Conservation (phyloP, 2,329 filamentous ascomycete genomes). For the Aspergillus amoenus region DNA sequence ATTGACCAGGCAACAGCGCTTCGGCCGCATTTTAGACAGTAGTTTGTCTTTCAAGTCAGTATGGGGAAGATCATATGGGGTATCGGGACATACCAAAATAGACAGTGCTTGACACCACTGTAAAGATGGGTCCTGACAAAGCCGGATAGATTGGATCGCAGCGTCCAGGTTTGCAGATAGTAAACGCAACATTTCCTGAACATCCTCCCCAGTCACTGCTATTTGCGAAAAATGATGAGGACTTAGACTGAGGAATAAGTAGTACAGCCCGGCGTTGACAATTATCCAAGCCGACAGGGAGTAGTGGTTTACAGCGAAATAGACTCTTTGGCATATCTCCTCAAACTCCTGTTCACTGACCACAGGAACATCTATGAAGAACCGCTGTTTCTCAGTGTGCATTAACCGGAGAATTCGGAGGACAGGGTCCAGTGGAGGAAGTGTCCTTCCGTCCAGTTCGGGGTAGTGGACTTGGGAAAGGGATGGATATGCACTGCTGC, state of each 20-base stretch:
- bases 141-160: background rate
- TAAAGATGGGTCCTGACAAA: background rate
- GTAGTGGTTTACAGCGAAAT: background rate
- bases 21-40: background rate
- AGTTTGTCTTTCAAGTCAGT: background rate
- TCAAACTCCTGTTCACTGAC: background rate
- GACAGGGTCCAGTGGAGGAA: background rate
- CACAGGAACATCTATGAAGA: background rate
- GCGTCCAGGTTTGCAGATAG: background rate
- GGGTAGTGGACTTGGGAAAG: background rate
- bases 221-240: background rate
- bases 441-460: background rate
- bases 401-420: background rate
- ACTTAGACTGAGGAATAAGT: background rate
- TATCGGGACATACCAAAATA: background rate
- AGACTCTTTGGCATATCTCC: background rate
- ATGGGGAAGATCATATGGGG: background rate
- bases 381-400: background rate
- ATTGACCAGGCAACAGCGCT: background rate
- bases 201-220: background rate
- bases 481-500: background rate
- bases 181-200: background rate
- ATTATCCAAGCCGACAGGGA: background rate
- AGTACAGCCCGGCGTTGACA: background rate
- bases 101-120: background rate